Conservation (phyloP, 345 rosid species). For the Eucalyptus virginea region DNA sequence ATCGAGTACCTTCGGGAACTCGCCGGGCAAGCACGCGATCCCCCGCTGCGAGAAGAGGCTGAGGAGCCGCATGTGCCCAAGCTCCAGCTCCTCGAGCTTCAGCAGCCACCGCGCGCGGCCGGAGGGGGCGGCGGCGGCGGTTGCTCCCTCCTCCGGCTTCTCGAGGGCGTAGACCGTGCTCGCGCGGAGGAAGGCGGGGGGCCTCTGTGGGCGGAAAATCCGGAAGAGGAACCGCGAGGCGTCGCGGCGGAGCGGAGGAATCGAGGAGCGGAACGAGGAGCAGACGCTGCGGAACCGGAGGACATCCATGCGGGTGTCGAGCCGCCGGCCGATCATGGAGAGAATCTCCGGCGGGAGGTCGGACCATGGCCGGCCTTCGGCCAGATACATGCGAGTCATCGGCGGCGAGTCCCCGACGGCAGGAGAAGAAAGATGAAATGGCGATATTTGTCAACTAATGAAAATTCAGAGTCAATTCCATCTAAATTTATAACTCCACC, state of each 20-base stretch:
- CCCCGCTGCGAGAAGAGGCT: neutral
- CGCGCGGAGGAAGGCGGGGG: neutral
- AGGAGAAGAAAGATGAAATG: neutral
- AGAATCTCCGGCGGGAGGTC: neutral
- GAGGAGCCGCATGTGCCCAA: neutral
- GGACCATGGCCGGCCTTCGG: neutral
- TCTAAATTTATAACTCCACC: neutral
- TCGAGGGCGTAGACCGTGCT: neutral
- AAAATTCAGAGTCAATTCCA: neutral
- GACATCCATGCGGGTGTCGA: slow-evolving; percentile 1
- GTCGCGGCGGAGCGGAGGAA: neutral
- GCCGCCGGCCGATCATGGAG: neutral
- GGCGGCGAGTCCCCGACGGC: too few species aligned
- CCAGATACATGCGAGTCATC: neutral
- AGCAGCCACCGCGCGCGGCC: neutral
- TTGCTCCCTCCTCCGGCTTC: neutral
- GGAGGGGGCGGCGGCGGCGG: neutral
- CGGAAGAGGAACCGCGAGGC: neutral
- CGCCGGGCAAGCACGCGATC: neutral
- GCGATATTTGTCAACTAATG: neutral
- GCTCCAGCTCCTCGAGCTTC: neutral
- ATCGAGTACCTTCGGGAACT: neutral
- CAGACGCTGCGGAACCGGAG: slow-evolving; percentile 10
- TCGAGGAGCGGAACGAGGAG: neutral
- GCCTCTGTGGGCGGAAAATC: neutral